Conservation (phyloP, 352 stramenopile genomes). For the Pythium myriotylum region DNA sequence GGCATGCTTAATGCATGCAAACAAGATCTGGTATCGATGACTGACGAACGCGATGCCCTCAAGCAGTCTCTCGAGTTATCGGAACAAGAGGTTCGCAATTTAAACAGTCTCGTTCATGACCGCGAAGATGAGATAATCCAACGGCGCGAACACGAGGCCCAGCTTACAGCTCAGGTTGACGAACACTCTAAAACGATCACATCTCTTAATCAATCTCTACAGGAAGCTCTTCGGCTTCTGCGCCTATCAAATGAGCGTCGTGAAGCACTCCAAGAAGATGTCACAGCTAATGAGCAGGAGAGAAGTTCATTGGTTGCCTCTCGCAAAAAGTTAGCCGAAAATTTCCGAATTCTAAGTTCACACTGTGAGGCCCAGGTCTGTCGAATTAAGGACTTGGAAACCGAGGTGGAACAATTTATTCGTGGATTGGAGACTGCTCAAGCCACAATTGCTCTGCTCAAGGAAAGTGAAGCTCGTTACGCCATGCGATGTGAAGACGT, state of each 20-base stretch:
- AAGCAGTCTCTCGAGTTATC: not conserved
- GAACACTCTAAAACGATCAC: not conserved
- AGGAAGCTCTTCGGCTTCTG: constrained; percentile 6
- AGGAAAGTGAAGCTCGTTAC: not conserved
- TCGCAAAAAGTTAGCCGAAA: not conserved
- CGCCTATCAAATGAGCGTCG: constrained; percentile 8
- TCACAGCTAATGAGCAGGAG: constrained; percentile 5
- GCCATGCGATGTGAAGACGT: constrained; percentile 18
- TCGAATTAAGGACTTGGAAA: constrained; percentile 7
- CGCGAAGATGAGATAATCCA: not conserved
- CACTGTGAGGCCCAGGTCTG: not conserved
- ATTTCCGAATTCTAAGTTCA: not conserved
- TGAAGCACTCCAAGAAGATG: constrained; percentile 21
- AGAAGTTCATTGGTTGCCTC: not conserved
- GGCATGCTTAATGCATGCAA: not conserved
- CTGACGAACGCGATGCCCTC: constrained; percentile 2
- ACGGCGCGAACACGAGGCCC: not conserved
- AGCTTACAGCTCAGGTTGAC: not conserved
- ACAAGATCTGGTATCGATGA: constrained; percentile 21
- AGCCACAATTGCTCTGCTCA: not conserved
- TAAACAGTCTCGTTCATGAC: not conserved
- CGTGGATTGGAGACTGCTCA: not conserved
- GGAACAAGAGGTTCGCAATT: constrained; percentile 3
- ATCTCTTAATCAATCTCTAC: constrained; percentile 7
- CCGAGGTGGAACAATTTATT: not conserved